phyloP scores from a whole-genome alignment of 257 asterid genomes.

The Plectranthus barbatus region DNA sequence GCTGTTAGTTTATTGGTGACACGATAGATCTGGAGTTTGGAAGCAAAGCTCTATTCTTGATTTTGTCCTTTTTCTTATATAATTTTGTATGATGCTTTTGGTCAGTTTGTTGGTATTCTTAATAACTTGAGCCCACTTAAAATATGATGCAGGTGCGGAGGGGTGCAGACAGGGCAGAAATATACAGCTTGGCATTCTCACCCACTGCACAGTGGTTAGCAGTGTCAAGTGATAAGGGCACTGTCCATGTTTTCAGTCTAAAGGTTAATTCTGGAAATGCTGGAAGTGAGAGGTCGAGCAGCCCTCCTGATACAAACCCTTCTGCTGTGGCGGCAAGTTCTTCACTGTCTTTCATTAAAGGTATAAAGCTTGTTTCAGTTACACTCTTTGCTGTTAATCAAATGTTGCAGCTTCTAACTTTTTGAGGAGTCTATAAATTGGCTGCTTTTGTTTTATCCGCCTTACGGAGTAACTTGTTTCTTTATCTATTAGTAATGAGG shows the following conservation, averaged over 20 bases:
- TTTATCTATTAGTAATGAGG: background rate
- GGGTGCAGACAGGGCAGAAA: constrained; percentile 96
- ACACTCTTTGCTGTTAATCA: background rate
- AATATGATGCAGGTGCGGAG: constrained; percentile 68
- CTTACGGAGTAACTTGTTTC: background rate
- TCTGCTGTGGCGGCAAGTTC: constrained; percentile 44
- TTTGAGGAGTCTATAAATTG: background rate
- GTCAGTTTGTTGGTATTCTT: background rate
- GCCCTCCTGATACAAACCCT: constrained; percentile 47
- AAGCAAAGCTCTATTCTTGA: background rate
- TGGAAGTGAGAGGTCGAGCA: constrained; percentile 43
- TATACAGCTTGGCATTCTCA: constrained; percentile 78
- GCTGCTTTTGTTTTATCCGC: constrained; percentile 4
- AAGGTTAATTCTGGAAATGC: constrained; percentile 52
- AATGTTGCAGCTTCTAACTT: background rate
- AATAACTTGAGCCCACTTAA: background rate
- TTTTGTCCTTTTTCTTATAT: background rate
- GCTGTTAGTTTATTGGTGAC: background rate
- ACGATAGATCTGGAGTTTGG: background rate
- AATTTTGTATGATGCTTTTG: background rate
- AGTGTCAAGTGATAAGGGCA: constrained; percentile 94
- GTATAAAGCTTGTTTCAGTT: constrained; percentile 25
- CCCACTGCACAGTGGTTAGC: constrained; percentile 87
- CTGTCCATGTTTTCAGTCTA: constrained; percentile 79
- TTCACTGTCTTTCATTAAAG: constrained; percentile 81